These are phyloP conservation scores for Coix lacrymajobi DNA, from an alignment of 176 grass and related monocot genomes.

Conservation along the genomic window DNA sequence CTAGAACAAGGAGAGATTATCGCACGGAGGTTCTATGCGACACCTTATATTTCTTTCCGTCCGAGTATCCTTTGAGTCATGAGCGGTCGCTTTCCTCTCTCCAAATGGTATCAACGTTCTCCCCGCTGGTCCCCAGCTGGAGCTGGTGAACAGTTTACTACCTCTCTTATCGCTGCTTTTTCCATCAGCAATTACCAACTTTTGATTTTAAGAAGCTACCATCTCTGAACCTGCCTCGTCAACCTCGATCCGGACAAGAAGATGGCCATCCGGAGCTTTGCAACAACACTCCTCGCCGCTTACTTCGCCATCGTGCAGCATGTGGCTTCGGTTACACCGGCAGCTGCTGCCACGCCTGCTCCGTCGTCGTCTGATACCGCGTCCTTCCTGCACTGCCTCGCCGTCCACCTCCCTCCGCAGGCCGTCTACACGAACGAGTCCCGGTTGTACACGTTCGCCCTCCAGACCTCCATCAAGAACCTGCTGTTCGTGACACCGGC, in stretches of 20 bases:
- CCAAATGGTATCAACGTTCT: not conserved
- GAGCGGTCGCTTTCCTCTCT: not conserved
- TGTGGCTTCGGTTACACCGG: not conserved
- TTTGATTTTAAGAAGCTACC: not conserved
- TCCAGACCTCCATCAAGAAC: conserved; percentile 59
- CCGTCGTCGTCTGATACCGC: conserved; percentile 5
- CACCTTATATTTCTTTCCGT: too few relatives aligned
- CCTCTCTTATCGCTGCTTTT: not conserved
- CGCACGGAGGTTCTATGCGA: too few relatives aligned
- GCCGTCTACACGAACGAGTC: conserved; percentile 25
- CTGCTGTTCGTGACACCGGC: conserved; percentile 42
- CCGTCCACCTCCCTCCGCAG: not conserved
- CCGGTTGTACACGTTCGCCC: conserved; percentile 29
- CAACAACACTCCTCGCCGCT: not conserved
- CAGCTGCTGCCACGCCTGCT: not conserved
- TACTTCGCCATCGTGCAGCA: not conserved
- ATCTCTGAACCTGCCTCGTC: not conserved
- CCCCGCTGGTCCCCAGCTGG: not conserved
- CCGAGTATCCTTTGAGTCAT: too few relatives aligned
- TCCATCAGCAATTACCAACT: not conserved
- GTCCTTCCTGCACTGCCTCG: conserved; percentile 46
- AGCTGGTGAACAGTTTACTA: not conserved
- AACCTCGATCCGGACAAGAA: not conserved
- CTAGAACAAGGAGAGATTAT: too few relatives aligned
- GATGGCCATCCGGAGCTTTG: conserved; percentile 3